Evolutionary conservation across 345 rosid species (phyloP).

Genomic region (Dipteronia dyeriana): DNA sequence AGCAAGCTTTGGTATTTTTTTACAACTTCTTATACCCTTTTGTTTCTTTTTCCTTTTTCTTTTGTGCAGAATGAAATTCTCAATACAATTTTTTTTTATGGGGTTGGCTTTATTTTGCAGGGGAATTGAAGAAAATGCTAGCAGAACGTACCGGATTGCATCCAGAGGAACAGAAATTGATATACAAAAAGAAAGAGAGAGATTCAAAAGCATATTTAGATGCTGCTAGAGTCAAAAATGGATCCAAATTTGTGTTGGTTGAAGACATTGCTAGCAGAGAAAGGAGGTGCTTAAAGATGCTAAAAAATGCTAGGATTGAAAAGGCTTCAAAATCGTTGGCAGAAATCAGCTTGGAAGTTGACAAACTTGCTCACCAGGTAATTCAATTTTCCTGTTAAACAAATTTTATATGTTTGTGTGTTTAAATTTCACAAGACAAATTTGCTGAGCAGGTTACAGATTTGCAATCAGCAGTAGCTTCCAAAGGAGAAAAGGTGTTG

Average conservation of each 20-base stretch:
- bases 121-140: conserved; percentile 61
- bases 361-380: conserved; percentile 44
- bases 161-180: conserved; percentile 55
- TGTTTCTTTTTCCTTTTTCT: background rate
- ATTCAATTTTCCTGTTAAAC: background rate
- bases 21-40: background rate
- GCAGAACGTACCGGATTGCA: conserved; percentile 51
- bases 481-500: conserved; percentile 40
- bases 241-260: conserved; percentile 50
- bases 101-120: conserved; percentile 21
- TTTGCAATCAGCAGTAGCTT: conserved; percentile 33
- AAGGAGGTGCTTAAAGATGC: conserved; percentile 51
- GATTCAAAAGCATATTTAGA: conserved; percentile 56
- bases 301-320: conserved; percentile 44
- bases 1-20: conserved; percentile 51
- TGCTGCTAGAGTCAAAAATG: conserved; percentile 47
- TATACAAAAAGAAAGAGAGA: conserved; percentile 60
- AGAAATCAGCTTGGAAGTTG: conserved; percentile 45
- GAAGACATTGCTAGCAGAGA: conserved; percentile 53
- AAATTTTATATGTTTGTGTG: background rate
- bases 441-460: conserved; percentile 34
- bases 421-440: background rate
- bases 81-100: background rate
- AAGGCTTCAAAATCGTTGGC: conserved; percentile 49
- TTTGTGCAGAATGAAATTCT: background rate